These are phyloP conservation scores for Penicillium sp. DNA, from an alignment of 2,329 filamentous ascomycete species.

Conservation along the genomic window DNA sequence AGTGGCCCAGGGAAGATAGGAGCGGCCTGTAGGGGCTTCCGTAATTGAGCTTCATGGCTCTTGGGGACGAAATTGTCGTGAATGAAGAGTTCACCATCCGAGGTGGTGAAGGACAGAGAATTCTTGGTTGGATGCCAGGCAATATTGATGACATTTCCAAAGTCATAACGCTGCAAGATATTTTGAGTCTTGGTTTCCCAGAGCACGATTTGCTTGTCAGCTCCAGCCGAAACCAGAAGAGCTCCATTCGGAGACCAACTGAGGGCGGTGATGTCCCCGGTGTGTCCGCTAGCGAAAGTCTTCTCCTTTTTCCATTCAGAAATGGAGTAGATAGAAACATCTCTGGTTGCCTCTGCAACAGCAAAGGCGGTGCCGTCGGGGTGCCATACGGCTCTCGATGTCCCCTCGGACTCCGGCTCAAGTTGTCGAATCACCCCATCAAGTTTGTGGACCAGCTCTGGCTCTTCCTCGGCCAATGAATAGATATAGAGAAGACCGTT, in stretches of 20 bases:
- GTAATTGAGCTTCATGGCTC: constrained; percentile 54
- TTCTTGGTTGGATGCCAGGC: constrained; percentile 92
- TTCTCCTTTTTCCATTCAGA: constrained; percentile 88
- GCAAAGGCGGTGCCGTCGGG: constrained; percentile 93
- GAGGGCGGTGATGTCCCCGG: constrained; percentile 80
- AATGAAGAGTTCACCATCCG: constrained; percentile 91
- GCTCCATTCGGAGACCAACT: constrained; percentile 96
- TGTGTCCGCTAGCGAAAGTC: constrained; percentile 77
- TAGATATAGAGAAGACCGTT: constrained; percentile 93
- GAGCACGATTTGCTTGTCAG: constrained; percentile 58
- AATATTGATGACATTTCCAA: constrained; percentile 81
- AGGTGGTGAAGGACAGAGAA: constrained; percentile 86
- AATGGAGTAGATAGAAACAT: constrained; percentile 85
- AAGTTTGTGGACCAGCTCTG: constrained; percentile 79
- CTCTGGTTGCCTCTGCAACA: constrained; percentile 76
- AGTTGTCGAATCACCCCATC: constrained; percentile 82
- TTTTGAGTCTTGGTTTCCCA: constrained; percentile 92
- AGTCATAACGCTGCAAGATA: constrained; percentile 76
- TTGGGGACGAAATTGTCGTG: constrained; percentile 63
- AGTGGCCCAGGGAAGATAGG: constrained; percentile 85
- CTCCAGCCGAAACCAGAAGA: constrained; percentile 70
- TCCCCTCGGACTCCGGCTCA: constrained; percentile 77
- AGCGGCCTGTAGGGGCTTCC: constrained; percentile 68
- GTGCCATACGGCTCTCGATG: constrained; percentile 82
- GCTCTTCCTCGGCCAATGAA: constrained; percentile 75